Evolutionary conservation across 257 asterid genomes (phyloP).

Genomic region (Nicotiana paniculata): DNA sequence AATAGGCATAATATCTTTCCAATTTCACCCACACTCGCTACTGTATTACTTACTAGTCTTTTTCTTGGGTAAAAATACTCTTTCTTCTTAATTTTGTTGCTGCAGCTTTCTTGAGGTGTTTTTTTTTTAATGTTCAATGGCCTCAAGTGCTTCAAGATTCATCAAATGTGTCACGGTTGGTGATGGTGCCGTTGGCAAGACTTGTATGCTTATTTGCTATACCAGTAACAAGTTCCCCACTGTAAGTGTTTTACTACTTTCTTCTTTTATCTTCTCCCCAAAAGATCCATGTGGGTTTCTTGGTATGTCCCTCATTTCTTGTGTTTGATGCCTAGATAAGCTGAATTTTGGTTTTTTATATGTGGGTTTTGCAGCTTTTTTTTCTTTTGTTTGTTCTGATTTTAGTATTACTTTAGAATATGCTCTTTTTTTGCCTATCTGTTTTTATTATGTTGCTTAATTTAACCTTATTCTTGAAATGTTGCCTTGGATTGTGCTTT

Average conservation of each 20-base stretch:
- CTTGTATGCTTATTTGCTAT: slow-evolving; percentile 98
- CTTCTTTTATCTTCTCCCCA: background rate
- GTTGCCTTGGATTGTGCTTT: background rate
- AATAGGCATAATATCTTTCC: background rate
- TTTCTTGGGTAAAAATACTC: background rate
- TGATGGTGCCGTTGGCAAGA: slow-evolving; percentile 99
- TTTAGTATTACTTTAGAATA: background rate
- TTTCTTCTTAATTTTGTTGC: slow-evolving; percentile 8
- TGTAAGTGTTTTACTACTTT: slow-evolving; percentile 34
- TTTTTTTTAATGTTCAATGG: slow-evolving; percentile 42
- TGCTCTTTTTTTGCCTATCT: background rate
- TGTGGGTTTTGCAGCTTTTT: slow-evolving; percentile 13
- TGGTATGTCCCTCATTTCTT: background rate
- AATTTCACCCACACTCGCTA: slow-evolving; percentile 27
- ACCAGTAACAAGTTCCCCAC: slow-evolving; percentile 98
- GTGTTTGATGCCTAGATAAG: background rate
- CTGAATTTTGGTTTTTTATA: background rate
- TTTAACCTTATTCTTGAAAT: background rate
- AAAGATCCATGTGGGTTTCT: slow-evolving; percentile 22
- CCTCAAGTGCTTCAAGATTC: slow-evolving; percentile 82
- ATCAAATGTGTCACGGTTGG: slow-evolving; percentile 98
- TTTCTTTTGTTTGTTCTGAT: background rate
- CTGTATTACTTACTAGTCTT: background rate
- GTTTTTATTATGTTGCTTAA: background rate
- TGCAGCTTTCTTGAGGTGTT: slow-evolving; percentile 2